Percentiles rank a stretch among this genome's conserved stretches.
phyloP scores from a whole-genome alignment of 805 yeast genomes.

The Ogataea thermomethanolica region DNA sequence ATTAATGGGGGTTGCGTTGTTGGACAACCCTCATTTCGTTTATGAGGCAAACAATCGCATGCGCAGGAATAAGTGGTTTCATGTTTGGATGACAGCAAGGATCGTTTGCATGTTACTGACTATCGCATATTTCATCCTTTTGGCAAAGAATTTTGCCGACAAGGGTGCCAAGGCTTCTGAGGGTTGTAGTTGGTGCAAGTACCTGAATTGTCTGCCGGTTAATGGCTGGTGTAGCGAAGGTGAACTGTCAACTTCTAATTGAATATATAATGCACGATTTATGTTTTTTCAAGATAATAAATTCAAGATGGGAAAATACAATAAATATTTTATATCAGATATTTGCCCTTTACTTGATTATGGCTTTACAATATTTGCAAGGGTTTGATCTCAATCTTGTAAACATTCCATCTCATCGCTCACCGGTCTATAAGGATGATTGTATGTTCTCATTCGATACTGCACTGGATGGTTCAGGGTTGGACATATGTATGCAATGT shows the following conservation, averaged over 20 bases:
- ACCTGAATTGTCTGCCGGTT: constrained; percentile 66
- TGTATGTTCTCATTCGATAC: constrained; percentile 85
- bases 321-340: neutral
- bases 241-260: constrained; percentile 10
- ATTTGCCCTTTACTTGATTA: constrained; percentile 3
- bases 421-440: constrained; percentile 75
- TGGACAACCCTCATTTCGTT: constrained; percentile 54
- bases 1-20: constrained; percentile 43
- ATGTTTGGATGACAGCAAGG: constrained; percentile 52
- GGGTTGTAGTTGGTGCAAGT: constrained; percentile 69
- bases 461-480: constrained; percentile 49
- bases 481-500: constrained; percentile 74
- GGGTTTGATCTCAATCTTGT: constrained; percentile 16
- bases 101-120: constrained; percentile 42
- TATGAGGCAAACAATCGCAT: constrained; percentile 16
- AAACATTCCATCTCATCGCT: constrained; percentile 28
- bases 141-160: constrained; percentile 46
- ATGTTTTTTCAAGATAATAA: neutral
- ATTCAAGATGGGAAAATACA: too few relatives aligned
- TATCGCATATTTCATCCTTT: constrained; percentile 47
- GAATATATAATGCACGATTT: neutral
- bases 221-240: constrained; percentile 59
- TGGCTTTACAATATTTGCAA: constrained; percentile 21
- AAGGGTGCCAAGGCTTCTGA: constrained; percentile 40
- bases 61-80: constrained; percentile 39